These are phyloP conservation scores for Colletotrichum shisoi DNA, from an alignment of 2,329 filamentous ascomycete genomes.

Conservation along the genomic window DNA sequence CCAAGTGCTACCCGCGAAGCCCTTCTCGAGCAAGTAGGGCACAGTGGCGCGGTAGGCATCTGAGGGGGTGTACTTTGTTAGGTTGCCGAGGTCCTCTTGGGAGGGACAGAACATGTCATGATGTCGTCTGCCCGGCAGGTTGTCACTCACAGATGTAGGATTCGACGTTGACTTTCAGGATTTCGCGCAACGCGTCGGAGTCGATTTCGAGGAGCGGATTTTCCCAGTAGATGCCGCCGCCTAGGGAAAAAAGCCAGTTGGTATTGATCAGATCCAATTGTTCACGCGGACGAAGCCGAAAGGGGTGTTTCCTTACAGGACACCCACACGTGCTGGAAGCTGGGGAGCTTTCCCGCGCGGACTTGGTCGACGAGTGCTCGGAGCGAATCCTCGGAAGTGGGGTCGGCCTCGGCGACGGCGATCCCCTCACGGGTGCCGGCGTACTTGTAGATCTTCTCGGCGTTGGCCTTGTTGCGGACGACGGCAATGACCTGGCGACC, in stretches of 20 bases:
- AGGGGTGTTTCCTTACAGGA: conserved; percentile 41
- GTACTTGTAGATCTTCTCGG: conserved; percentile 47
- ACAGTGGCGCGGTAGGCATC: conserved; percentile 48
- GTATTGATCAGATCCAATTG: too few relatives aligned
- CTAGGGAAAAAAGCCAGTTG: conserved; percentile 26
- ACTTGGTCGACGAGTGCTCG: conserved; percentile 48
- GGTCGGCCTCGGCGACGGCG: conserved; percentile 47
- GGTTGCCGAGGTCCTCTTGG: not conserved
- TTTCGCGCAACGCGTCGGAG: conserved; percentile 40
- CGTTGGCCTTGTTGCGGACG: conserved; percentile 48
- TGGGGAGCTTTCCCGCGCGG: conserved; percentile 46
- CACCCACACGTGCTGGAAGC: conserved; percentile 51
- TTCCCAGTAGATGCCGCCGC: conserved; percentile 43
- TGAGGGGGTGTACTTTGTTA: conserved; percentile 9
- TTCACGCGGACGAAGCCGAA: not conserved
- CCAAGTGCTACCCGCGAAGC: conserved; percentile 43
- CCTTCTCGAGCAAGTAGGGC: conserved; percentile 45
- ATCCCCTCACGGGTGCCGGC: conserved; percentile 45
- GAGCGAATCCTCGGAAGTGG: conserved; percentile 46
- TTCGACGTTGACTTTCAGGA: conserved; percentile 43
- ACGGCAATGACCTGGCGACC: conserved; percentile 49
- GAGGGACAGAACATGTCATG: too few relatives aligned
- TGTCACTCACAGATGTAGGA: conserved; percentile 47
- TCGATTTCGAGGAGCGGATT: conserved; percentile 42
- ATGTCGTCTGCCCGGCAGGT: too few relatives aligned